Evolutionary conservation across 129 eudicot species (phyloP), one percentile per base, ranked within the genome.

Genomic region (Helichrysum umbraculigerum): DNA sequence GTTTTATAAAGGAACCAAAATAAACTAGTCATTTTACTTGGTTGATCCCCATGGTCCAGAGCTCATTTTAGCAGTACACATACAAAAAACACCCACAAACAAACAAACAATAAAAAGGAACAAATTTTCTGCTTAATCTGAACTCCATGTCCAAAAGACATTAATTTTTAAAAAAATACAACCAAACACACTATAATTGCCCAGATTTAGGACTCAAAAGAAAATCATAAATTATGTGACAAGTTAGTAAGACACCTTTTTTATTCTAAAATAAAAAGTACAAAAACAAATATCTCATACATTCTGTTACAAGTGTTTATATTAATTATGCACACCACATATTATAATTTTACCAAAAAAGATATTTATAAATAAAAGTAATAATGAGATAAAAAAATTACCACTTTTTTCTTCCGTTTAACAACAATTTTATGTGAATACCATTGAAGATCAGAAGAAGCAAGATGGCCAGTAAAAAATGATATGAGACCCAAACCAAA

Each of bases 401-500:
- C 86, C 88, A 82, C 69, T 71, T 88, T 89, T 30, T 82, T 60
- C 64, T 76, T 82, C 88, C 88, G 80, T 83, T 75, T 88, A 47
- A 47, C 88, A 28, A 85, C 90, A 58, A 89, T 59, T 9, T 88
- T 42, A 78, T 88, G 92, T 25, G 97, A 85, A 82, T 83, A 88
- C 89, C 92, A 78, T 33, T 93, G 97, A 69, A 88, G 86, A 90
- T 93, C 89, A 82, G 96, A 86, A 57, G 81, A 65, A 65, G 70
- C 98, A 71, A 90, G 73, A 81, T 93, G 91, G 15, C 97, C 97
- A 28, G 90, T 84, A 57, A 90, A 83, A 74, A 93, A 77, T 0
- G 96, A 93, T 17, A 93, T 68, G 78, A 93, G 83, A 17, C 97
- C 97, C 58, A 93, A 68, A 14, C 73, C 86, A 84, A 93, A 93